Percentiles rank a stretch among this genome's conserved stretches.
Evolutionary conservation across 2,329 filamentous ascomycete genomes (phyloP).

Genomic region (Diaporthe velutina): DNA sequence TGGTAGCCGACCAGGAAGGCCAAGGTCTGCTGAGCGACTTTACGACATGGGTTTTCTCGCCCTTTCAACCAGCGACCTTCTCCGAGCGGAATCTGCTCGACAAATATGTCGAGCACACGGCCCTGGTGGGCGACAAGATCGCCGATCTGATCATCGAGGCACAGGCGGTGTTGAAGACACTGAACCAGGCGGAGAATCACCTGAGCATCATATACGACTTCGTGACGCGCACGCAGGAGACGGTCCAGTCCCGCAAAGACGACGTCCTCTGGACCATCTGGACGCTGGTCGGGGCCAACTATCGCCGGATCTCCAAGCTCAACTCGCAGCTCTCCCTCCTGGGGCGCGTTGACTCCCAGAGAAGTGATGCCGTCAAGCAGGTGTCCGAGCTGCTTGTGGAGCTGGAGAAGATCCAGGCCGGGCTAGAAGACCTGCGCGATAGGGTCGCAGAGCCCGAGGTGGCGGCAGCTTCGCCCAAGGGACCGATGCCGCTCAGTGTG

Average conservation of each 20-base stretch:
- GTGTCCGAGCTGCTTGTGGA: slow-evolving; percentile 79
- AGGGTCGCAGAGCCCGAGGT: slow-evolving; percentile 76
- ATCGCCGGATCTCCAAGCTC: slow-evolving; percentile 69
- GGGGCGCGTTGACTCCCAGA: slow-evolving; percentile 74
- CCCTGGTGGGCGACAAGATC: slow-evolving; percentile 78
- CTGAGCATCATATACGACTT: slow-evolving; percentile 79
- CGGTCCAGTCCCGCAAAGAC: slow-evolving; percentile 69
- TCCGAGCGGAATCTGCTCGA: slow-evolving; percentile 75
- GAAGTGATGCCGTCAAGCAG: slow-evolving; percentile 74
- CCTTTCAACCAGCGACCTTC: slow-evolving; percentile 73
- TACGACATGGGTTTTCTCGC: slow-evolving; percentile 64
- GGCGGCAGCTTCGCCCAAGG: slow-evolving; percentile 51
- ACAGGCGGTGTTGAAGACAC: slow-evolving; percentile 73
- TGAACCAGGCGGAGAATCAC: slow-evolving; percentile 77
- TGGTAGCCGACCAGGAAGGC: slow-evolving; percentile 58
- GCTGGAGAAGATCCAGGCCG: slow-evolving; percentile 78
- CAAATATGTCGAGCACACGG: slow-evolving; percentile 81
- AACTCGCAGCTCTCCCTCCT: slow-evolving; percentile 75
- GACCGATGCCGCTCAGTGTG: slow-evolving; percentile 74
- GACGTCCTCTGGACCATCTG: slow-evolving; percentile 79
- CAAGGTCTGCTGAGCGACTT: slow-evolving; percentile 53
- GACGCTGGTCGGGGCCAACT: slow-evolving; percentile 81
- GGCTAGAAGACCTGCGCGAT: slow-evolving; percentile 79
- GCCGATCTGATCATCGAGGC: slow-evolving; percentile 76
- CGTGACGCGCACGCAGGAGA: slow-evolving; percentile 72